Base-by-base conservation (phyloP, 768 basidiomycete genomes). In the Sistotremastrum niveocremeum region DNA sequence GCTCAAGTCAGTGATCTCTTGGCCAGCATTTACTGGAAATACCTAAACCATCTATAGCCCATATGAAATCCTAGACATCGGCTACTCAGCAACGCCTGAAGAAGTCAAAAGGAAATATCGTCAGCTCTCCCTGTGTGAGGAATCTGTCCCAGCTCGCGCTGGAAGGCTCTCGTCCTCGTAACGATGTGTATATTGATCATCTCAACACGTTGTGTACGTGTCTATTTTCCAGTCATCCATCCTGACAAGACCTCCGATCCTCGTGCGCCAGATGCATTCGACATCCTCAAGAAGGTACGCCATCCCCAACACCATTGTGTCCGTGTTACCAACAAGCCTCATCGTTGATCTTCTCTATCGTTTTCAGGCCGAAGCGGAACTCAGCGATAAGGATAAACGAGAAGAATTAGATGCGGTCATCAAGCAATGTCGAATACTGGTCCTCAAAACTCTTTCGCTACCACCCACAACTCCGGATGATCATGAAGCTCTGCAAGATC, bases 231-330 rank as follows among this genome's bases (percentile, higher is more conserved):
- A 90, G 87, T 95, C 64, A 97, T 99, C 57, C 95, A 99, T 72
- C 95, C 95, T 51, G 95, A 99, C 71, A 99, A 98, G 73, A 84
- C 84, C 56, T 69, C 85, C 60, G 88, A 95, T 65, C 70, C 76
- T 31, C 77, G 79, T 56, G 86, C 88, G 43, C 82, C 88, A 55
- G 88, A 95, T 64, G 91, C 91, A 1, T 95, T 95, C 59, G 90
- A 94, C 62, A 58, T 89, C 34, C 71, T 95, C 41, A 95, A 95
- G 70, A 94, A 95, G 77, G 88, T 84, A 43, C 7, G 64, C 52
- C 7, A 9, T 41, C 4, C 28, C 12, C 11, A 42, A 37, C 42
- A 9, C 30, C 5, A 32, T 30, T 36, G 36, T 1, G 29, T 29
- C 37, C 28, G 2, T 7, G 34, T 20, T 30, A 30, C 6, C 6